Evolutionary conservation across 257 asterid genomes (phyloP), one percentile per base, ranked within the genome.

Genomic region (Marsdenia floribunda): DNA sequence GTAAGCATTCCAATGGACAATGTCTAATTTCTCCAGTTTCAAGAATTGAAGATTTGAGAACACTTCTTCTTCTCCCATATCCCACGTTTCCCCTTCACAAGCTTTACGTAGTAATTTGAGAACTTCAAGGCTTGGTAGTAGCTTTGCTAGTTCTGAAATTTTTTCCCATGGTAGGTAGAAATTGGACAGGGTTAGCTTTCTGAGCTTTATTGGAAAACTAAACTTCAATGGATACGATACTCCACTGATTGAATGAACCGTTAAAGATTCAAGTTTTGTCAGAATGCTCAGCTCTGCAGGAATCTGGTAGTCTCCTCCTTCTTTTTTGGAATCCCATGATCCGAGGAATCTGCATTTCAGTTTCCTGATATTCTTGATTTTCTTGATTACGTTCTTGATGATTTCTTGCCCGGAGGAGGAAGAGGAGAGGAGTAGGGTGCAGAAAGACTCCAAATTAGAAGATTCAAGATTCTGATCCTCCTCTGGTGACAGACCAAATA

Each of bases 61-160:
- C 18, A 21, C 44, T 57, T n/a, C 26, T 22, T 29, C 59, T 29
- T 0, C 33, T 42, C 5, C 26, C 73, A 70, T 50, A 40, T 70
- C 73, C 60, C 73, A 70, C 50, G 0, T 50, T 70, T 70, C 44
- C 0, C 73, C 73, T 3, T 70, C 73, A 26, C 33, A 70, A 16
- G 60, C 60, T 49, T 4, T 47, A 1, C 13, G 24, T 4, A 47
- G 38, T 29, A 70, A 70, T 24, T 70, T 70, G 22, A 70, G 73
- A 70, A 70, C 73, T 42, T 70, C 44, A 14, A 70, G 73, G 59
- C 29, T 46, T 5, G n/a, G 37, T 49, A 70, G 44, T 3, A 29
- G 33, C 33, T 26, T 3, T 8, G 16, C 19, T 46, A 71, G 50
- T 26, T 0, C 11, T 5, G 49, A 52, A 9, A 47, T 22, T 3